phyloP scores from a whole-genome alignment of 768 basidiomycete species.

The Suillus placidus region DNA sequence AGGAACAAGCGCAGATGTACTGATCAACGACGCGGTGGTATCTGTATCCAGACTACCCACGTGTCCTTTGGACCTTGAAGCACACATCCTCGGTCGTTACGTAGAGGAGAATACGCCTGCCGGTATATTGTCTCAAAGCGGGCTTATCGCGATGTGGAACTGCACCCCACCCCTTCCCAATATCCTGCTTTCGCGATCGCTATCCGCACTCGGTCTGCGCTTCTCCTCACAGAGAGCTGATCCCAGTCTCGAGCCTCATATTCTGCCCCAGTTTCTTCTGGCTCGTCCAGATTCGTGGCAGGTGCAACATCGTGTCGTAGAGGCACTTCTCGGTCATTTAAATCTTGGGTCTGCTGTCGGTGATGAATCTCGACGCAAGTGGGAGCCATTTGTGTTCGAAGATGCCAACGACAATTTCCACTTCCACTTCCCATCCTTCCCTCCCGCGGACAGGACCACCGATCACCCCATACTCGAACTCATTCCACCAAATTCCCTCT shows the following conservation, averaged over 20 bases:
- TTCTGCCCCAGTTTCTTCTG: conserved; percentile 35
- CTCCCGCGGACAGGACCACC: conserved; percentile 17
- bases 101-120: conserved; percentile 15
- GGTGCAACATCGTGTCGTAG: conserved; percentile 19
- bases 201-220: conserved; percentile 31
- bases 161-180: conserved; percentile 29
- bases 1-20: conserved; percentile 16
- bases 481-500: conserved; percentile 31
- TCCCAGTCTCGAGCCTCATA: not conserved
- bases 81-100: conserved; percentile 19
- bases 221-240: conserved; percentile 8
- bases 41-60: conserved; percentile 17
- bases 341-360: conserved; percentile 49
- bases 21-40: conserved; percentile 7
- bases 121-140: conserved; percentile 28
- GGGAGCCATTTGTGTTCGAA: conserved; percentile 41
- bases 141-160: conserved; percentile 32
- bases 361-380: conserved; percentile 38
- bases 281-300: conserved; percentile 28
- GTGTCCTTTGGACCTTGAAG: conserved; percentile 22
- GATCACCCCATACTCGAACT: conserved; percentile 22
- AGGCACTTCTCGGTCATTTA: conserved; percentile 22
- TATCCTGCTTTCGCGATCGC: conserved; percentile 23
- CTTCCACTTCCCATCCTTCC: conserved; percentile 48
- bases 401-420: conserved; percentile 75